A percentile compares a stretch with the other conserved stretches of the same genome.
phyloP scores from a whole-genome alignment of 805 yeast species.

The Candida ovalis region DNA sequence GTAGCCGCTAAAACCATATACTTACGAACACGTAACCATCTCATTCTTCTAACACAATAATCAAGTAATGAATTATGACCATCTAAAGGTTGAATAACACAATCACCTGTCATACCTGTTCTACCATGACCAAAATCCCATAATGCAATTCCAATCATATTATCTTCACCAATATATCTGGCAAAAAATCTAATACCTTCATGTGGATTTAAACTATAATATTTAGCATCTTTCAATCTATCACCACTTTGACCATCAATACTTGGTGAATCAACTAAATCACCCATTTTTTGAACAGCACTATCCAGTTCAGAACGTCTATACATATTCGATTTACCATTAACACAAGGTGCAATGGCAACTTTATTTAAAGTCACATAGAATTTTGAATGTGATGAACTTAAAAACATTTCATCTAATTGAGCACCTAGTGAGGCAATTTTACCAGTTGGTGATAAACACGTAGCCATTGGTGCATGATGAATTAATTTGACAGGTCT shows the following conservation, averaged over 20 bases:
- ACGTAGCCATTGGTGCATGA: conserved; percentile 70
- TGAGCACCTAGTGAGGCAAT: conserved; percentile 51
- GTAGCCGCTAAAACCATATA: conserved; percentile 88
- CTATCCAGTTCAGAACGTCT: conserved; percentile 59
- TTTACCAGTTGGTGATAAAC: conserved; percentile 10
- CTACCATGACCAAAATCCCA: conserved; percentile 69
- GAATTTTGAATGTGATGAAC: conserved; percentile 82
- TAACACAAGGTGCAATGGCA: conserved; percentile 82
- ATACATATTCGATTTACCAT: conserved; percentile 83
- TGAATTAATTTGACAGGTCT: conserved; percentile 67
- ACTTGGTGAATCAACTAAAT: conserved; percentile 22
- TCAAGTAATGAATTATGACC: conserved; percentile 41
- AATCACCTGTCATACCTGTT: conserved; percentile 76
- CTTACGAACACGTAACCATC: conserved; percentile 85
- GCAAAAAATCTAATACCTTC: conserved; percentile 68
- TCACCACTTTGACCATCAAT: conserved; percentile 33
- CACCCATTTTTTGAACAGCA: conserved; percentile 45
- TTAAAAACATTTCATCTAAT: conserved; percentile 80
- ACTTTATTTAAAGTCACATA: conserved; percentile 73
- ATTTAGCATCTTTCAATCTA: conserved; percentile 29
- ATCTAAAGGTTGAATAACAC: conserved; percentile 69
- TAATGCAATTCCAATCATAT: conserved; percentile 83
- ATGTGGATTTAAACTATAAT: conserved; percentile 27
- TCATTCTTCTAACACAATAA: conserved; percentile 62
- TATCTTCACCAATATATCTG: conserved; percentile 84